Evolutionary conservation across 208 protist species (phyloP).

Genomic region (Novymonas esmeraldas): DNA sequence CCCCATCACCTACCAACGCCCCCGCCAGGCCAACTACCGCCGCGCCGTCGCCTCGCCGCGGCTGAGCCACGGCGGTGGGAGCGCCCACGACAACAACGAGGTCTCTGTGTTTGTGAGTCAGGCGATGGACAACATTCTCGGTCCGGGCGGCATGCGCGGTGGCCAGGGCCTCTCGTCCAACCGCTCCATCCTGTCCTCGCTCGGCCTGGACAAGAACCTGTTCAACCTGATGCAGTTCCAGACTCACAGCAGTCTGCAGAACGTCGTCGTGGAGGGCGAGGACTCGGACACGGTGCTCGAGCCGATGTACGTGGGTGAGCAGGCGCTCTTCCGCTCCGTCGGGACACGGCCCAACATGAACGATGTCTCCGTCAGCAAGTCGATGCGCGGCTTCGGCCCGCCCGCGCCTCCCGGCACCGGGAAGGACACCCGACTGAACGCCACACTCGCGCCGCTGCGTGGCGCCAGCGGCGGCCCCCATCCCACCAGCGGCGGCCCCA

Average conservation of each 20-base stretch:
- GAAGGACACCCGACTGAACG: not conserved
- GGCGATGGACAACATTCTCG: conserved; percentile 44
- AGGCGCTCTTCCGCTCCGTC: conserved; percentile 44
- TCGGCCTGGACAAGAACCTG: conserved; percentile 44
- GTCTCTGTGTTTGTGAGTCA: conserved; percentile 45
- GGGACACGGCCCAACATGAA: conserved; percentile 19
- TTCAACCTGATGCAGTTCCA: conserved; percentile 42
- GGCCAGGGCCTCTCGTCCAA: conserved; percentile 23
- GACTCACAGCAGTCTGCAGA: conserved; percentile 32
- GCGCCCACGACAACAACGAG: conserved; percentile 17
- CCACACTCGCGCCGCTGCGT: not conserved
- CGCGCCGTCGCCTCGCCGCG: conserved; percentile 20
- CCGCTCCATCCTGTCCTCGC: conserved; percentile 43
- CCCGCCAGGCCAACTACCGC: conserved; percentile 8
- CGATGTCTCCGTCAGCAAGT: conserved; percentile 39
- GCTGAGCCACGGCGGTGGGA: conserved; percentile 4
- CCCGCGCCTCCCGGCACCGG: not conserved
- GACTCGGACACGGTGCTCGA: conserved; percentile 24
- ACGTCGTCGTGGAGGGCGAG: conserved; percentile 14
- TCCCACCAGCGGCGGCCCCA: not conserved
- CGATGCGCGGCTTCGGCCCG: conserved; percentile 28
- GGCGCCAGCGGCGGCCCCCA: not conserved
- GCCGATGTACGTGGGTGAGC: conserved; percentile 42
- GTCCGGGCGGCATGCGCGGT: conserved; percentile 7
- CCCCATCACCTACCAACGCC: conserved; percentile 23